Percentiles rank a stretch among this genome's conserved stretches.
These are phyloP conservation scores for Neoboletus magnificus DNA, from an alignment of 768 basidiomycete genomes.

Conservation along the genomic window DNA sequence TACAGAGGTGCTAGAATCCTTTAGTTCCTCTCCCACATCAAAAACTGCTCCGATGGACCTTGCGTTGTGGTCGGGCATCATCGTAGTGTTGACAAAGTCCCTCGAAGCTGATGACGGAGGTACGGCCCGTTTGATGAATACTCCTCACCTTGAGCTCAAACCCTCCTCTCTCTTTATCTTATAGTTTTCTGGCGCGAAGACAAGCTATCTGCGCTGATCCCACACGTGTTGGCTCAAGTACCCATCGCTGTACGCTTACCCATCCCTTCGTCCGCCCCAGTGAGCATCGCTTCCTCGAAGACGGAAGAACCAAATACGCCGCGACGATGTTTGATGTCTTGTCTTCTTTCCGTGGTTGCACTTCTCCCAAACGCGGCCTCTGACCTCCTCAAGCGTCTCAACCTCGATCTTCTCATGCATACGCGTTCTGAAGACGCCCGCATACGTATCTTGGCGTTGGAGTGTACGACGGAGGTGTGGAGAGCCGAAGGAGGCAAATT, in stretches of 20 bases:
- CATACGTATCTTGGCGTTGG: slow-evolving; percentile 67
- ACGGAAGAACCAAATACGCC: background rate
- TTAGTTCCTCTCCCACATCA: slow-evolving; percentile 31
- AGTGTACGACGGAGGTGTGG: slow-evolving; percentile 75
- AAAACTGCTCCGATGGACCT: slow-evolving; percentile 29
- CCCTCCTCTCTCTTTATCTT: background rate
- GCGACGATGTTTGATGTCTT: slow-evolving; percentile 10
- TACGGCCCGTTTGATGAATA: slow-evolving; percentile 33
- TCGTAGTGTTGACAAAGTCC: slow-evolving; percentile 64
- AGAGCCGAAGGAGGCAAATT: slow-evolving; percentile 69
- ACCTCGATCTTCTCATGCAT: slow-evolving; percentile 81
- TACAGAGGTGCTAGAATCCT: slow-evolving; percentile 56
- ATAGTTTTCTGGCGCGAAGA: slow-evolving; percentile 90
- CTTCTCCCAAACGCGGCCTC: slow-evolving; percentile 19
- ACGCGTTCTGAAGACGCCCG: slow-evolving; percentile 79
- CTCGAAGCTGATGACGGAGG: slow-evolving; percentile 79
- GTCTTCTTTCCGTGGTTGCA: slow-evolving; percentile 17
- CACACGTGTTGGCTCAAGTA: slow-evolving; percentile 64
- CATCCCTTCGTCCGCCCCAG: background rate
- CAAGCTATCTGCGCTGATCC: slow-evolving; percentile 60
- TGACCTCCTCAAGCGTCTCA: slow-evolving; percentile 69
- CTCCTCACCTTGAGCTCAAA: background rate
- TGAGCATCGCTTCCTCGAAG: background rate
- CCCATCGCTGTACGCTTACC: slow-evolving; percentile 42
- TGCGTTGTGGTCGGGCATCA: slow-evolving; percentile 59